phyloP scores from a whole-genome alignment of 1,284 basidiomycete genomes.

The Naganishia albida region DNA sequence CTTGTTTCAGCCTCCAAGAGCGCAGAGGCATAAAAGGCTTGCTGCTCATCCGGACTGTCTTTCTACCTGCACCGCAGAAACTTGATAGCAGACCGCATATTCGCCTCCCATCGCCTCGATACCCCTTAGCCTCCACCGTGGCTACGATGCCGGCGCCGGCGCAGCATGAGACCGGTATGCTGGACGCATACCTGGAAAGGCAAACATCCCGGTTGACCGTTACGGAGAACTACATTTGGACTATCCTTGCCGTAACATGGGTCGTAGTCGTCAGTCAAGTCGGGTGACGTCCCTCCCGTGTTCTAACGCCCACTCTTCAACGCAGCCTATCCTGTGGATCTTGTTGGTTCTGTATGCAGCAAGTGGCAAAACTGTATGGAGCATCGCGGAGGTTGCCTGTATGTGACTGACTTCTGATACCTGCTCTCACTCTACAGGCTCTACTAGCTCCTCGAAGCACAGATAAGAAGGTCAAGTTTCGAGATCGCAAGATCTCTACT shows the following conservation, averaged over 20 bases:
- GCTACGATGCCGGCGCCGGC: neutral
- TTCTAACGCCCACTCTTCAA: neutral
- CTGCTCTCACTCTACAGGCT: neutral
- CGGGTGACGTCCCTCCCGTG: too few species aligned
- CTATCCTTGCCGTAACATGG: neutral
- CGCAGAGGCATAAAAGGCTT: neutral
- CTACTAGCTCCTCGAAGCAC: conserved; percentile 9
- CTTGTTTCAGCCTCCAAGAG: neutral
- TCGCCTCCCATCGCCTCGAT: neutral
- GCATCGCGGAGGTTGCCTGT: neutral
- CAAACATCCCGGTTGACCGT: conserved; percentile 18
- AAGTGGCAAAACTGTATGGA: neutral
- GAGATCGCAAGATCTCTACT: neutral
- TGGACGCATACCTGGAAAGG: conserved; percentile 3
- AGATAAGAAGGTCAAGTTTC: neutral
- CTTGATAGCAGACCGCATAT: neutral
- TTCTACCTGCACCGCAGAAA: neutral
- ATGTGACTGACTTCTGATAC: neutral
- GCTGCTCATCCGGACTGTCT: neutral
- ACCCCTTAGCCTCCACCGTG: neutral
- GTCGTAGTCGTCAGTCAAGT: conserved; percentile 9
- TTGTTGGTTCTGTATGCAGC: neutral
- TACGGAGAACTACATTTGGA: conserved; percentile 5
- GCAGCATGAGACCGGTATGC: neutral
- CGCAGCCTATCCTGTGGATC: conserved; percentile 1